Evolutionary conservation across 495 filamentous ascomycete species (phyloP).

Genomic region (Parachaetomium inaequale): DNA sequence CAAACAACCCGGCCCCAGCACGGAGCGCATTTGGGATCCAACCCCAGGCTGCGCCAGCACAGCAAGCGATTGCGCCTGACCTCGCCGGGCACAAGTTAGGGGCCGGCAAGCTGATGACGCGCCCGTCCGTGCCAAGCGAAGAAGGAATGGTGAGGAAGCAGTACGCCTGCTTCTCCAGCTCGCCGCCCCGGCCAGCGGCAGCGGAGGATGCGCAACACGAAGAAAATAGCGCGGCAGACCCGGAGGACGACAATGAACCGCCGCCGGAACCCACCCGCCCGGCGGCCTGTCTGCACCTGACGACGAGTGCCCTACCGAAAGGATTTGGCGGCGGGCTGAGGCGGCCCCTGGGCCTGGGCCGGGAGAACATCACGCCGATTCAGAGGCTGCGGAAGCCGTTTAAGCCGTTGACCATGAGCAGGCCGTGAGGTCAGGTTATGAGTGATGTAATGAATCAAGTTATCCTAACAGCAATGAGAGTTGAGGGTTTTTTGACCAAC

Average conservation of each 20-base stretch:
- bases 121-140: slow-evolving; percentile 17
- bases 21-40: slow-evolving; percentile 6
- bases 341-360: slow-evolving; percentile 33
- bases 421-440: slow-evolving; percentile 6
- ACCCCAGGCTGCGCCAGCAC: slow-evolving; percentile 12
- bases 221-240: not conserved
- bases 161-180: slow-evolving; percentile 50
- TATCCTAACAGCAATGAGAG: not conserved
- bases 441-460: not conserved
- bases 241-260: slow-evolving; percentile 30
- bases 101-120: slow-evolving; percentile 25
- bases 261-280: slow-evolving; percentile 34
- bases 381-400: slow-evolving; percentile 45
- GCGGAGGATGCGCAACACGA: not conserved
- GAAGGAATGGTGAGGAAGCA: slow-evolving; percentile 24
- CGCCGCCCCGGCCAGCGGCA: slow-evolving; percentile 33
- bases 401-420: slow-evolving; percentile 46
- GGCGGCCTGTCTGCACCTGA: slow-evolving; percentile 41
- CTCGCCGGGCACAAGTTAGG: slow-evolving; percentile 40
- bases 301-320: slow-evolving; percentile 34
- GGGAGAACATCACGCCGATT: slow-evolving; percentile 37
- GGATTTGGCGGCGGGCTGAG: slow-evolving; percentile 33
- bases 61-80: slow-evolving; percentile 33
- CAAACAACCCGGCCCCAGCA: not conserved
- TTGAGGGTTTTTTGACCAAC: not conserved